Base-by-base conservation (phyloP, 352 stramenopile species). In the Phytopythium helicoides region DNA sequence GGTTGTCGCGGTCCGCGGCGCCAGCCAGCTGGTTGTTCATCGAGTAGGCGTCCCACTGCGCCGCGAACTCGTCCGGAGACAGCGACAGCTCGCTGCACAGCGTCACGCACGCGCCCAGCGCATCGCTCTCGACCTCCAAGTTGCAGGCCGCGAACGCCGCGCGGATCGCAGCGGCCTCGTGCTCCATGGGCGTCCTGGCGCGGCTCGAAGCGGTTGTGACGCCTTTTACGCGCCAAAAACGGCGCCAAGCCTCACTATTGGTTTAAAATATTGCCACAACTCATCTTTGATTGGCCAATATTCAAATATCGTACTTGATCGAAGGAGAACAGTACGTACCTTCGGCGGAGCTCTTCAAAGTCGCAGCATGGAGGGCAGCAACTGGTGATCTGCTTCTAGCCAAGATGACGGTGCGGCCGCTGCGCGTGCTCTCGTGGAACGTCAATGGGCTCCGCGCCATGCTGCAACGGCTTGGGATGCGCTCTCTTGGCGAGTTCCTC, bases 1-100 rank as follows among this genome's bases (percentile, higher is more conserved):
- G 68, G 38, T 76, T 73, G 38, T 90, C 80, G 19, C 66, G 53
- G 44, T 77, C 68, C 2, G 80, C 79, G 8, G 75, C 59, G 23
- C 79, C 80, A 10, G 60, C 66, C 16, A 94, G 62, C 45, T 92
- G 76, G 60, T 92, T 50, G 67, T 94, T 94, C 78, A 92, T 92
- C 42, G 81, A 90, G 67, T 89, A 92, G 4, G 82, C 80, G 52
- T 94, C 84, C 78, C 84, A 94, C 42, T 89, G 78, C 53, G 80
- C 80, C 31, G 76, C 81, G 51, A 94, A 72, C 47, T 88, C 77
- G 46, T 89, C 80, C 35, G 77, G 80, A n/a, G 74, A 81, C 64
- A 94, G 57, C n/a, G 52, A 52, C 62, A 92, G 92, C 62, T 94
- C 84, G 21, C 64, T 58, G 54, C 84, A 92, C 36, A 94, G 78